These are phyloP conservation scores for Exutisphaerella laricina DNA, from an alignment of 2,329 filamentous ascomycete genomes.

Conservation along the genomic window DNA sequence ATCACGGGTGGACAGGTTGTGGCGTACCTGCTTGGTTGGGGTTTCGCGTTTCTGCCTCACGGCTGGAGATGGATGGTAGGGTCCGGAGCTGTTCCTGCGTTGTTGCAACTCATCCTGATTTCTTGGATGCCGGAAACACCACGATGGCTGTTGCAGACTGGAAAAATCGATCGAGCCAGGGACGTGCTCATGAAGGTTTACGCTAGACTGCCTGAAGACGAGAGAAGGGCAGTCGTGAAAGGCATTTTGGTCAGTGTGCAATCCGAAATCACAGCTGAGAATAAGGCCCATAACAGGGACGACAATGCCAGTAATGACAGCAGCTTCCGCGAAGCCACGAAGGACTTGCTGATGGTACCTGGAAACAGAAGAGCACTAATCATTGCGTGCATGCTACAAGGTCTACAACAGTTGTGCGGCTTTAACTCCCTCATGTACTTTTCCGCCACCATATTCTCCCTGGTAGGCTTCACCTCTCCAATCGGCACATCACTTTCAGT, in stretches of 20 bases:
- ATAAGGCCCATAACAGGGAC: constrained; percentile 15
- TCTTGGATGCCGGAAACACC: constrained; percentile 80
- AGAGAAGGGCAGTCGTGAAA: constrained; percentile 48
- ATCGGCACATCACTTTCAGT: constrained; percentile 43
- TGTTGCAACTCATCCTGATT: constrained; percentile 64
- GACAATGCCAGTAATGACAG: constrained; percentile 1
- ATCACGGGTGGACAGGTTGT: constrained; percentile 85
- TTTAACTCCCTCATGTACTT: constrained; percentile 46
- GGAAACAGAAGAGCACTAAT: constrained; percentile 67
- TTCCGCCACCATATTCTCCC: constrained; percentile 43
- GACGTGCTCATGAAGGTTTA: constrained; percentile 49
- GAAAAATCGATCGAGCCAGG: constrained; percentile 56
- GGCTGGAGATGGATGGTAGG: constrained; percentile 94
- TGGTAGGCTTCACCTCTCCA: constrained; percentile 43
- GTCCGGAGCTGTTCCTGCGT: constrained; percentile 70
- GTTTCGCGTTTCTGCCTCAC: constrained; percentile 52
- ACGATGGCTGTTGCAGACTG: constrained; percentile 73
- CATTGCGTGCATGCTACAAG: constrained; percentile 83
- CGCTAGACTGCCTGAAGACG: constrained; percentile 10
- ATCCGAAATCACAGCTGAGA: constrained; percentile 52
- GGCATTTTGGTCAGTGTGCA: constrained; percentile 64
- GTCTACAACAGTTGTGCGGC: constrained; percentile 62
- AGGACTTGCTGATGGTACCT: constrained; percentile 37
- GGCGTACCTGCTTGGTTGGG: constrained; percentile 79
- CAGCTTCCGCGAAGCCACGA: constrained; percentile 8